Evolutionary conservation across 164 flowering plant species (phyloP), one percentile per base, ranked within the genome.

Genomic region (Protea cynaroides): DNA sequence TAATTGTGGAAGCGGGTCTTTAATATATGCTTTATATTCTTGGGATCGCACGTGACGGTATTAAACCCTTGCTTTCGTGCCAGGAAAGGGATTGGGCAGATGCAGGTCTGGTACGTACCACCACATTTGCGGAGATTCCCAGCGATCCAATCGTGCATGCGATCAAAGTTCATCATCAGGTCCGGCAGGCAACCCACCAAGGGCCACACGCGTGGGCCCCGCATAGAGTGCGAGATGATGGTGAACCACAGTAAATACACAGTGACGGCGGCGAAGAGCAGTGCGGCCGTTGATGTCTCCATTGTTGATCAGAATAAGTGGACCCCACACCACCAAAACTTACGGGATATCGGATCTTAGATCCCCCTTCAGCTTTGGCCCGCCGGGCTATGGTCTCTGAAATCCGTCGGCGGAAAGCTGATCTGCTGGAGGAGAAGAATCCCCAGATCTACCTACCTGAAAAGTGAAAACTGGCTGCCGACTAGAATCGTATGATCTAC

Each of bases 41-140:
- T 74, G 6, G 92, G 92, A 55, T 86, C 88, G 66, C 86, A 80
- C 65, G 89, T 86, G 79, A 86, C 92, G 0, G 89, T 84, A 67
- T 83, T 83, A 61, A 84, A 80, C 4, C 87, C 87, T 43, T 86
- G 88, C 68, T 76, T 77, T 15, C 76, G 75, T 17, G 89, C 83
- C 17, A 81, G 69, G 51, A 74, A 80, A 2, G 91, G 91, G 9
- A 84, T 40, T 4, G 87, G 80, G 22, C 61, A 63, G 15, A 78
- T 81, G 79, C 89, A 84, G 7, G 92, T 86, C 69, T 86, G 89
- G 77, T 86, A 86, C 22, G 92, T 84, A 62, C 87, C 87, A 14
- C 86, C 81, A 52, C 78, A 71, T 19, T 74, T 63, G 18, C 84
- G 82, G 49, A 86, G 87, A 43, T 84, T 86, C n/a, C 79, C 92